A percentile compares a stretch with the other conserved stretches of the same genome.
phyloP scores from a whole-genome alignment of 148 eudicot species.

The Nepenthes gracilis region DNA sequence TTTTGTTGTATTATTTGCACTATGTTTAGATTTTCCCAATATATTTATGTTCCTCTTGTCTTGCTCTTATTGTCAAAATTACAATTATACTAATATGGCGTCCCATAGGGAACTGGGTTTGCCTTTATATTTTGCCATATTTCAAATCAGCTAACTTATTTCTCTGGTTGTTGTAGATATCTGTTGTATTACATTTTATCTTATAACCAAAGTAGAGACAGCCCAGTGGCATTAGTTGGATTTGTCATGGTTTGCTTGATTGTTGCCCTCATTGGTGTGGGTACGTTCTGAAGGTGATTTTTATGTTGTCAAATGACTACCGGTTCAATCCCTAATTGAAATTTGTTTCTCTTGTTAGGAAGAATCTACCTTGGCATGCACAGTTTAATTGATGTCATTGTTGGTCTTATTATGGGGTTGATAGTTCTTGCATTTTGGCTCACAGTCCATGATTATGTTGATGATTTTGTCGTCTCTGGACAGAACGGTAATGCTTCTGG shows the following conservation, averaged over 20 bases:
- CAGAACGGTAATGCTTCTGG: slow-evolving; percentile 55
- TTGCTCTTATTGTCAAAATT: no score
- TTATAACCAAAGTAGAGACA: slow-evolving; percentile 17
- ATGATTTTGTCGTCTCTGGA: slow-evolving; percentile 62
- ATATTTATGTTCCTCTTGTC: no score
- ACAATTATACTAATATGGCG: no score
- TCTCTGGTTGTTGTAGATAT: slow-evolving; percentile 34
- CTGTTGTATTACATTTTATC: slow-evolving; percentile 59
- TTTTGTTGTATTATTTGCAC: no score
- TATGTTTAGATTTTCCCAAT: no score
- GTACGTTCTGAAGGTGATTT: slow-evolving; percentile 26
- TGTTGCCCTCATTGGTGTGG: slow-evolving; percentile 75
- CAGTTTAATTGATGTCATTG: slow-evolving; percentile 74
- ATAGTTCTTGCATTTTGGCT: slow-evolving; percentile 77
- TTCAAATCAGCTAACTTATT: background rate
- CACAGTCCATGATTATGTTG: slow-evolving; percentile 45
- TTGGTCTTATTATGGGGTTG: slow-evolving; percentile 64
- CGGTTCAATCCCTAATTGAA: slow-evolving; percentile 10
- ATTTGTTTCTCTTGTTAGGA: slow-evolving; percentile 41
- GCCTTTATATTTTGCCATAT: background rate
- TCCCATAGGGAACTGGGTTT: no score
- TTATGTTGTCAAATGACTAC: background rate
- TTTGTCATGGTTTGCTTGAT: slow-evolving; percentile 39
- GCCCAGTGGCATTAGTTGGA: slow-evolving; percentile 27
- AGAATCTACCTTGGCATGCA: slow-evolving; percentile 99